phyloP scores from a whole-genome alignment of 2,329 filamentous ascomycete genomes.

The Dactylellina cionopaga region DNA sequence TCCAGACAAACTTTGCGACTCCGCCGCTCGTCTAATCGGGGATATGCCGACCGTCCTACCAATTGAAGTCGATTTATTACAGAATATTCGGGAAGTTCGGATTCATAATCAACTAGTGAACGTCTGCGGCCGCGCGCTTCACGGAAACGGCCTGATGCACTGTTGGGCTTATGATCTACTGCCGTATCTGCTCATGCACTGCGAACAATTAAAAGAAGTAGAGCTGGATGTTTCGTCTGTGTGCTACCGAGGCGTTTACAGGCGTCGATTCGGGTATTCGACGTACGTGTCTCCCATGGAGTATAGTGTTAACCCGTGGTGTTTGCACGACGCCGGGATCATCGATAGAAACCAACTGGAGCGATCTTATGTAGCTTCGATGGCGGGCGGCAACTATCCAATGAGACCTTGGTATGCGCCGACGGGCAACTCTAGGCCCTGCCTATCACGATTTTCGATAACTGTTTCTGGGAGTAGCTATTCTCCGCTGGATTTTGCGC shows the following conservation, averaged over 20 bases:
- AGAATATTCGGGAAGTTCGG: constrained; percentile 10
- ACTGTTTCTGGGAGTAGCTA: not conserved
- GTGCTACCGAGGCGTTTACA: not conserved
- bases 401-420: too few relatives aligned
- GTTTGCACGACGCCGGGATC: not conserved
- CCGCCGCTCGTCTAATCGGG: constrained; percentile 6
- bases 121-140: not conserved
- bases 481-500: not conserved
- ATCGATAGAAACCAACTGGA: not conserved
- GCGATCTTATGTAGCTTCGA: not conserved
- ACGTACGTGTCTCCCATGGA: not conserved
- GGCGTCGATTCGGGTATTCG: not conserved
- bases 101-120: constrained; percentile 26
- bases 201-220: constrained; percentile 6
- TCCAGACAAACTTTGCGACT: constrained; percentile 15
- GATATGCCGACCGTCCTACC: constrained; percentile 5
- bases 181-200: constrained; percentile 4
- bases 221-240: not conserved
- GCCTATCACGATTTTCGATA: not conserved
- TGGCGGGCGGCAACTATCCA: not conserved
- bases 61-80: not conserved
- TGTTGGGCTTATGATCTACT: constrained; percentile 29
- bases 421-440: too few relatives aligned
- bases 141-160: not conserved
- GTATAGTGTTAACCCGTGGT: not conserved